Evolutionary conservation across 2,329 filamentous ascomycete genomes (phyloP).

Genomic region (Chaetomiaceae sp.): DNA sequence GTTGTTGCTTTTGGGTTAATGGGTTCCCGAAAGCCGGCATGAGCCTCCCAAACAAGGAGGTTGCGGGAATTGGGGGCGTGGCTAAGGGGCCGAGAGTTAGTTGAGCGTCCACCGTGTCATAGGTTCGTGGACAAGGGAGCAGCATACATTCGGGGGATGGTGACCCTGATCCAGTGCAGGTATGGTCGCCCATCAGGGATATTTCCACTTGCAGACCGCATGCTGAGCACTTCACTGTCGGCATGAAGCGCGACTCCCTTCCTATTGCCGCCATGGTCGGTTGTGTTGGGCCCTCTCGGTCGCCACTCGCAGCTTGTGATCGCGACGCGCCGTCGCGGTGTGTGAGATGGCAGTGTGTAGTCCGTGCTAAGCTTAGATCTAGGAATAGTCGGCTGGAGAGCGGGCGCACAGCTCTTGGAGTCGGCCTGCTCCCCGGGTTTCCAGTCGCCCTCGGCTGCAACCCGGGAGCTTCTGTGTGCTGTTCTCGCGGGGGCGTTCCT

Average conservation of each 20-base stretch:
- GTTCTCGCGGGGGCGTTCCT: background rate
- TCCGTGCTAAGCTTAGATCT: too few species aligned
- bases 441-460: slow-evolving; percentile 8
- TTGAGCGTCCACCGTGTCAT: background rate
- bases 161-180: slow-evolving; percentile 49
- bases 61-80: slow-evolving; percentile 32
- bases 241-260: slow-evolving; percentile 66
- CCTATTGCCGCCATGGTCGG: slow-evolving; percentile 43
- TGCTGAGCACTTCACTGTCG: slow-evolving; percentile 81
- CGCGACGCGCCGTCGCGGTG: too few species aligned
- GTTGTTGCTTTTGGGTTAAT: slow-evolving; percentile 34
- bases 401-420: background rate
- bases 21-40: slow-evolving; percentile 31
- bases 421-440: slow-evolving; percentile 13
- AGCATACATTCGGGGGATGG: slow-evolving; percentile 44
- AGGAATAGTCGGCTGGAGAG: too few species aligned
- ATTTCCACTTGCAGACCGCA: slow-evolving; percentile 77
- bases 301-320: too few species aligned
- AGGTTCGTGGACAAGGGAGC: background rate
- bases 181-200: slow-evolving; percentile 78
- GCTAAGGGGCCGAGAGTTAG: slow-evolving; percentile 30
- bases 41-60: slow-evolving; percentile 34
- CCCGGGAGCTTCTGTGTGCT: slow-evolving; percentile 8
- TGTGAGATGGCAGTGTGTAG: too few species aligned
- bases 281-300: slow-evolving; percentile 24